Evolutionary conservation across 352 stramenopile genomes (phyloP).

Genomic region (Phytophthora constricta): DNA sequence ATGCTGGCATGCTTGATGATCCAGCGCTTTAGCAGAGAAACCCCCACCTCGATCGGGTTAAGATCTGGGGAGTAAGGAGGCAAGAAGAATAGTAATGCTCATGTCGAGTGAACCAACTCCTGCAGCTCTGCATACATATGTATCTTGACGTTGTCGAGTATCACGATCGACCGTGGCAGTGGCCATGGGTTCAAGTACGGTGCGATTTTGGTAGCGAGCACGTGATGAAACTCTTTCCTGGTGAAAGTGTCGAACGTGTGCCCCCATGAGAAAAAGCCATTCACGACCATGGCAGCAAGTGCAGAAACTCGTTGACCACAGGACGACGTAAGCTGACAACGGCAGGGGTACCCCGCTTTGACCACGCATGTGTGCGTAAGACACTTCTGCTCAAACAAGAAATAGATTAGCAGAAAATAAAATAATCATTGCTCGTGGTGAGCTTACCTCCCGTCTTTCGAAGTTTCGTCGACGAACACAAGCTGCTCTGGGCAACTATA

Average conservation of each 20-base stretch:
- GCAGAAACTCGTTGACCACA: slow-evolving; percentile 27
- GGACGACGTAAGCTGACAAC: slow-evolving; percentile 22
- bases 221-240: slow-evolving; percentile 27
- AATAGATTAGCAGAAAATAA: background rate
- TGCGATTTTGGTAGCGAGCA: slow-evolving; percentile 24
- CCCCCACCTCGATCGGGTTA: slow-evolving; percentile 31
- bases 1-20: slow-evolving; percentile 20
- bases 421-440: background rate
- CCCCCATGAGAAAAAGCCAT: slow-evolving; percentile 25
- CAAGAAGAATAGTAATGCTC: slow-evolving; percentile 26
- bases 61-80: slow-evolving; percentile 33
- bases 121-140: slow-evolving; percentile 12
- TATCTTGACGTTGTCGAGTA: background rate
- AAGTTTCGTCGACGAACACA: slow-evolving; percentile 12
- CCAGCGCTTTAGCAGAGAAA: slow-evolving; percentile 33
- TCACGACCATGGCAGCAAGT: slow-evolving; percentile 27
- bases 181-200: slow-evolving; percentile 16
- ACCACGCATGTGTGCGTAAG: slow-evolving; percentile 10
- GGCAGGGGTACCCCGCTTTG: slow-evolving; percentile 5
- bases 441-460: slow-evolving; percentile 14
- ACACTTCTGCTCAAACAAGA: slow-evolving; percentile 1
- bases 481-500: slow-evolving; percentile 22
- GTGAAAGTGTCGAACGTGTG: slow-evolving; percentile 31
- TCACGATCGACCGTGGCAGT: background rate
- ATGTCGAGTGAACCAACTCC: slow-evolving; percentile 12